phyloP scores from a whole-genome alignment of 2,329 filamentous ascomycete species.

The Diaporthe vaccinii region DNA sequence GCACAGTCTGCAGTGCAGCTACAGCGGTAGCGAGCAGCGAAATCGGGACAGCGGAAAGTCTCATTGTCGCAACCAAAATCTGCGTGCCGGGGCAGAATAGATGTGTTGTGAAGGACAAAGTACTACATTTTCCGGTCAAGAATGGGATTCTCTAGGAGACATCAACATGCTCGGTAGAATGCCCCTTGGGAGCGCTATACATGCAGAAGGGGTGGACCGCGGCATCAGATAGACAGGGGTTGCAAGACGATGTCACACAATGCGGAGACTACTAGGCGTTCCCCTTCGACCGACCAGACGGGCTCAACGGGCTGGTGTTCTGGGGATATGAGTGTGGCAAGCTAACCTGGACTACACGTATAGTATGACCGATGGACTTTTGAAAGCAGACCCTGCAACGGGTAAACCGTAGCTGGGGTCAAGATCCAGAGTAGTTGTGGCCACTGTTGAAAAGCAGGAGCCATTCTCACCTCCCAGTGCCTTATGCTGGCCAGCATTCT shows the following conservation, averaged over 20 bases:
- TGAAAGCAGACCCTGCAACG: not conserved
- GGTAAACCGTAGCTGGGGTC: not conserved
- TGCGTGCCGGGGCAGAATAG: constrained; percentile 5
- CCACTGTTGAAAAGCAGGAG: not conserved
- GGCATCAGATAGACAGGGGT: constrained; percentile 25
- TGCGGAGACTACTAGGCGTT: not conserved
- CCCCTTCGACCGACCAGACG: not conserved
- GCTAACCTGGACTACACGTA: not conserved
- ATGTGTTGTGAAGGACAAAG: not conserved
- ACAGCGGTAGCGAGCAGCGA: not conserved
- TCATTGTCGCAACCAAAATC: constrained; percentile 25
- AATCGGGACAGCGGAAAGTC: constrained; percentile 12
- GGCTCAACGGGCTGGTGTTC: not conserved
- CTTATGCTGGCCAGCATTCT: not conserved
- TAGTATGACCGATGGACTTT: too few species aligned
- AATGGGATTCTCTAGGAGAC: constrained; percentile 2
- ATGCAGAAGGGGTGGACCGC: not conserved
- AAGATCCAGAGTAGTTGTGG: not conserved
- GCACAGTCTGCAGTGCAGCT: constrained; percentile 33
- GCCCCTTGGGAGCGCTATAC: not conserved
- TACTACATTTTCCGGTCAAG: not conserved
- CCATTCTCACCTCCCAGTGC: not conserved
- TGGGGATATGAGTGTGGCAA: not conserved
- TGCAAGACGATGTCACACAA: not conserved
- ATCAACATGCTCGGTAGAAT: not conserved